phyloP scores from a whole-genome alignment of 495 filamentous ascomycete genomes.

The Astrocystis sublimbata region DNA sequence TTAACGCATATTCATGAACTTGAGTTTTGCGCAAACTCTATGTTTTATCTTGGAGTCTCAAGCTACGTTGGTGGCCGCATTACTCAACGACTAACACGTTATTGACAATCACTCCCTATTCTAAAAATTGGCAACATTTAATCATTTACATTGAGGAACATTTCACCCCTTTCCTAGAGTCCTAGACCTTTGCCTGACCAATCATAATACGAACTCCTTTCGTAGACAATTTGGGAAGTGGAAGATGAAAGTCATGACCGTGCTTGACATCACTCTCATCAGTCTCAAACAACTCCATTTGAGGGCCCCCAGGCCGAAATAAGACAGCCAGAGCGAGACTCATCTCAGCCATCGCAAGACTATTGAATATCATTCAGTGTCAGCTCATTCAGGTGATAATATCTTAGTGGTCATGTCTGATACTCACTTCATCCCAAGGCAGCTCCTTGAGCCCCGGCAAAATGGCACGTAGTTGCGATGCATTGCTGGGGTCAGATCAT shows the following conservation, averaged over 20 bases:
- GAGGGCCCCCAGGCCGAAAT: slow-evolving; percentile 24
- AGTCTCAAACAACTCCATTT: slow-evolving; percentile 17
- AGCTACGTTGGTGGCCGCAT: too few species aligned
- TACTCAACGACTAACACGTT: too few species aligned
- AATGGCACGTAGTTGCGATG: slow-evolving; percentile 26
- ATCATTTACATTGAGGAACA: too few species aligned
- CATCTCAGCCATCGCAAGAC: slow-evolving; percentile 41
- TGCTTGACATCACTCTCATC: slow-evolving; percentile 14
- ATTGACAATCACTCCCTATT: too few species aligned
- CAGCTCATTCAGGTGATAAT: not conserved
- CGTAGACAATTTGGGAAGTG: slow-evolving; percentile 12
- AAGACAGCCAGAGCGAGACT: slow-evolving; percentile 38
- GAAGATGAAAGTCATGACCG: slow-evolving; percentile 13
- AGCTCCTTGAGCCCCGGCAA: slow-evolving; percentile 24
- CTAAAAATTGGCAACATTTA: too few species aligned
- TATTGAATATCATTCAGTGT: slow-evolving; percentile 16
- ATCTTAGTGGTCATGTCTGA: not conserved
- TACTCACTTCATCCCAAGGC: slow-evolving; percentile 30
- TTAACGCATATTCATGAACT: too few species aligned
- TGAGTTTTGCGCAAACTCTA: too few species aligned
- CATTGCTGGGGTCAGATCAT: slow-evolving; percentile 28
- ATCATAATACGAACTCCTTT: slow-evolving; percentile 19
- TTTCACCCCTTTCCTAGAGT: too few species aligned
- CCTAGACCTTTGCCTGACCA: too few species aligned
- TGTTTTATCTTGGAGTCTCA: too few species aligned